Evolutionary conservation across 2,329 filamentous ascomycete genomes (phyloP).

Genomic region (Talaromyces sp.): DNA sequence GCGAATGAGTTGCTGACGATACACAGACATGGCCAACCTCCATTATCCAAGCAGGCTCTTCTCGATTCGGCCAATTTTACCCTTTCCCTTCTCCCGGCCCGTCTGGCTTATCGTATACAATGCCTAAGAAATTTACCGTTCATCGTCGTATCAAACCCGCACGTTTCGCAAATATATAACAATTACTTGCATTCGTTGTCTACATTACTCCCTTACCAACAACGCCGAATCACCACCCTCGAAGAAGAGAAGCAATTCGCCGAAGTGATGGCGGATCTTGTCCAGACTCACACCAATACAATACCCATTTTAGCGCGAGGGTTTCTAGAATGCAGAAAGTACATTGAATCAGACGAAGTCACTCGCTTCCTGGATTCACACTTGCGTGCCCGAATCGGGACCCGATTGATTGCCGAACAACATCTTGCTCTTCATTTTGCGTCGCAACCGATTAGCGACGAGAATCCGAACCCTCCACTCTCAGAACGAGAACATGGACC

Average conservation of each 20-base stretch:
- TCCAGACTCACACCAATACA: conserved; percentile 89
- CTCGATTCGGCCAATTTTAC: conserved; percentile 94
- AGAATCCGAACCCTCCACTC: conserved; percentile 38
- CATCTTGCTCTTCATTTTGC: conserved; percentile 85
- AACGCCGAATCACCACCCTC: conserved; percentile 67
- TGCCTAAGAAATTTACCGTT: conserved; percentile 90
- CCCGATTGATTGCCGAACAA: conserved; percentile 89
- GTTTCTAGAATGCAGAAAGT: conserved; percentile 88
- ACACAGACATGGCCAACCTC: conserved; percentile 70
- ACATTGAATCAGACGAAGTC: conserved; percentile 79
- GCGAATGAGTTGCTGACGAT: conserved; percentile 15
- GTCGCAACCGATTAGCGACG: conserved; percentile 67
- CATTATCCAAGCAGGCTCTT: conserved; percentile 74
- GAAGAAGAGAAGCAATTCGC: conserved; percentile 91
- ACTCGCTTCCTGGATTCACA: conserved; percentile 91
- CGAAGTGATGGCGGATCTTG: conserved; percentile 89
- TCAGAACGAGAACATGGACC: conserved; percentile 25
- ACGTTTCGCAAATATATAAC: conserved; percentile 89
- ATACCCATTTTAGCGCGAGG: conserved; percentile 89
- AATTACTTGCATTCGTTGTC: conserved; percentile 94
- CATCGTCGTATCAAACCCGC: conserved; percentile 96
- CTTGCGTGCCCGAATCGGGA: conserved; percentile 88
- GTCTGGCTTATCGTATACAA: conserved; percentile 90
- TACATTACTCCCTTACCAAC: conserved; percentile 80
- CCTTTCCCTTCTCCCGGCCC: conserved; percentile 83